Evolutionary conservation across 2,329 filamentous ascomycete genomes (phyloP), one percentile per base, ranked within the genome.

Genomic region (Thermothelomyces thermophilus): DNA sequence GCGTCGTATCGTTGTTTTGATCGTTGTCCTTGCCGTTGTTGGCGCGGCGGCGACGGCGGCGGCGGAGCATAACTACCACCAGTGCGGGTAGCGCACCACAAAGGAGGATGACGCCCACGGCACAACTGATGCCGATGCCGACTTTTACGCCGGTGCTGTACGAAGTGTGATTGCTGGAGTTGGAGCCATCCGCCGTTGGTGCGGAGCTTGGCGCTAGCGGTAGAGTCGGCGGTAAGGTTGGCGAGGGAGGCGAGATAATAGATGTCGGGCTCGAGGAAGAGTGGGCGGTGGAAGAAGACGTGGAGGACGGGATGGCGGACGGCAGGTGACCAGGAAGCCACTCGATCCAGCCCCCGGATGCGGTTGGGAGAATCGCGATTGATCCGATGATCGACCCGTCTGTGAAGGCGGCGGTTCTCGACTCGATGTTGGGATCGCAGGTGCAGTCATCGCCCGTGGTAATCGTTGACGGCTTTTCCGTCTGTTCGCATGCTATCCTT

Each of bases 61-160:
- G 51, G 8, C 47, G 51, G 2, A 50, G 8, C 8, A 50, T n/a
- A n/a, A n/a, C 26, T 17, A 53, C 20, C 51, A 47, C 50, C 1
- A 50, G 3, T 0, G 43, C 51, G 3, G 51, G 50, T 7, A 53
- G 40, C 13, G 43, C 51, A 14, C 51, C 47, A 20, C 55, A 31
- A 2, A 56, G 31, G 28, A 58, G 40, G 11, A 53, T 40, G 9
- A 41, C 48, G 36, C 51, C 51, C 1, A 48, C 19, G 2, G 28
- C 53, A 0, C 51, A 37, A 54, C 54, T 44, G 11, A 53, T 49
- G 16, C 36, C 46, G 24, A 58, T 54, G 41, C 57, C 57, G 10
- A 45, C 56, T n/a, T 62, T 64, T 17, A 59, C 57, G 11, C 55
- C 51, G 3, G 56, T 51, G 28, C 53, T 62, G 43, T 63, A 48